A percentile compares a stretch with the other conserved stretches of the same genome.
phyloP scores from a whole-genome alignment of 2,329 filamentous ascomycete species.

The Penicillium expansum region DNA sequence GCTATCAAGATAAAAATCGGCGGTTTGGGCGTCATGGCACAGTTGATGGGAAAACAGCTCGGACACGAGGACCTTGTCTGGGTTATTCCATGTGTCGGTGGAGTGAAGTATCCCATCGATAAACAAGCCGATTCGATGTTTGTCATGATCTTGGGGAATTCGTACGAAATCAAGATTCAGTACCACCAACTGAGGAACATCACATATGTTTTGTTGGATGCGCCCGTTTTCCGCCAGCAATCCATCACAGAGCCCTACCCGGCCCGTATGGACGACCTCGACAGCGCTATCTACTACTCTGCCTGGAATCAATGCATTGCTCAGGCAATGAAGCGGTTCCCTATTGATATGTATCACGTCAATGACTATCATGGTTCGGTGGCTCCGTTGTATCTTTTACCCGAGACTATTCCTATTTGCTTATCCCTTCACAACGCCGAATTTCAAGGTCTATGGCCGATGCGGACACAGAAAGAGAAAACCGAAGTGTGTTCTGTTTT shows the following conservation, averaged over 20 bases:
- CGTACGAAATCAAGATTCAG: constrained; percentile 62
- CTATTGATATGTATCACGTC: constrained; percentile 63
- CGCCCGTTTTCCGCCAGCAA: constrained; percentile 64
- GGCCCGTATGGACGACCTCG: constrained; percentile 66
- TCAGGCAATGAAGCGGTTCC: constrained; percentile 60
- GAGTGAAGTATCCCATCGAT: constrained; percentile 62
- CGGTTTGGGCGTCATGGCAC: constrained; percentile 67
- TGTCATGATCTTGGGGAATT: constrained; percentile 59
- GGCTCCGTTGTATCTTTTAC: constrained; percentile 64
- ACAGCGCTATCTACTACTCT: constrained; percentile 66
- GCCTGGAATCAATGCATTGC: constrained; percentile 71
- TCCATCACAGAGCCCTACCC: constrained; percentile 63
- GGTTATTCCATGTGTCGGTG: constrained; percentile 63
- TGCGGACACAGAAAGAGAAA: constrained; percentile 60
- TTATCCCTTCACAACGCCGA: constrained; percentile 68
- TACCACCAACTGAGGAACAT: constrained; percentile 64
- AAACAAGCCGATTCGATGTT: constrained; percentile 59
- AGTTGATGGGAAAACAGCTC: constrained; percentile 65
- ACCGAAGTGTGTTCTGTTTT: constrained; percentile 65
- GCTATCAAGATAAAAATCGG: constrained; percentile 70
- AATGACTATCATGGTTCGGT: constrained; percentile 65
- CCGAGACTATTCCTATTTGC: constrained; percentile 60
- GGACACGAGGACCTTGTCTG: constrained; percentile 64
- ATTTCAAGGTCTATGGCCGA: constrained; percentile 67
- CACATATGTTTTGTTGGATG: constrained; percentile 66